A percentile compares a stretch with the other conserved stretches of the same genome.
phyloP scores from a whole-genome alignment of 352 stramenopile genomes.

The Pythium folliculosum region DNA sequence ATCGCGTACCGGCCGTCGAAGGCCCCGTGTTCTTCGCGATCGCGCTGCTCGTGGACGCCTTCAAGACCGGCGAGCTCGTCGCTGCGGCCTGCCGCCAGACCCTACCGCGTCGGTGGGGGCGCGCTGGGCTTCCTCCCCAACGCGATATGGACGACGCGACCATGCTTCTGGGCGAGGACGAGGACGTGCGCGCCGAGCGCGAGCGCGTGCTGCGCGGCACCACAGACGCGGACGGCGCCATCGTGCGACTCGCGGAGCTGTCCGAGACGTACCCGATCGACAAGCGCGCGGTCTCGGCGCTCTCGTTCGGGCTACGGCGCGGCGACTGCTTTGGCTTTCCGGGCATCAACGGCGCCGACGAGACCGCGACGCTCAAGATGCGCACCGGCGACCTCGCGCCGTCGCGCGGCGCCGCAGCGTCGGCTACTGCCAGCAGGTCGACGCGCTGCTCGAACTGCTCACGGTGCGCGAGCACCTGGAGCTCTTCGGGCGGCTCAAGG shows the following conservation, averaged over 20 bases:
- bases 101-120: too few relatives aligned
- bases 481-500: slow-evolving; percentile 84
- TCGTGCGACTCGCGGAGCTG: slow-evolving; percentile 43
- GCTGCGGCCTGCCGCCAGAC: not conserved
- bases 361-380: slow-evolving; percentile 83
- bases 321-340: slow-evolving; percentile 94
- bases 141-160: not conserved
- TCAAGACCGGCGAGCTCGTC: slow-evolving; percentile 32
- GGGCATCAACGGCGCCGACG: slow-evolving; percentile 82
- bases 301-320: slow-evolving; percentile 80
- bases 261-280: slow-evolving; percentile 72
- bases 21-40: slow-evolving; percentile 80
- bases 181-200: slow-evolving; percentile 30
- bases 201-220: slow-evolving; percentile 14
- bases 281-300: slow-evolving; percentile 73
- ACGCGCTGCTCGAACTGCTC: slow-evolving; percentile 94
- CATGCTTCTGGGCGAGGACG: slow-evolving; percentile 22
- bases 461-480: slow-evolving; percentile 85
- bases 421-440: slow-evolving; percentile 97
- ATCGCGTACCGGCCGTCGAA: slow-evolving; percentile 69
- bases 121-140: too few relatives aligned
- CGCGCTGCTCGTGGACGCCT: slow-evolving; percentile 63
- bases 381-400: slow-evolving; percentile 71
- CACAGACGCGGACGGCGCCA: too few relatives aligned
- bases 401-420: slow-evolving; percentile 80